Evolutionary conservation across 306 rosid genomes (phyloP).

Genomic region (Neltuma alba): DNA sequence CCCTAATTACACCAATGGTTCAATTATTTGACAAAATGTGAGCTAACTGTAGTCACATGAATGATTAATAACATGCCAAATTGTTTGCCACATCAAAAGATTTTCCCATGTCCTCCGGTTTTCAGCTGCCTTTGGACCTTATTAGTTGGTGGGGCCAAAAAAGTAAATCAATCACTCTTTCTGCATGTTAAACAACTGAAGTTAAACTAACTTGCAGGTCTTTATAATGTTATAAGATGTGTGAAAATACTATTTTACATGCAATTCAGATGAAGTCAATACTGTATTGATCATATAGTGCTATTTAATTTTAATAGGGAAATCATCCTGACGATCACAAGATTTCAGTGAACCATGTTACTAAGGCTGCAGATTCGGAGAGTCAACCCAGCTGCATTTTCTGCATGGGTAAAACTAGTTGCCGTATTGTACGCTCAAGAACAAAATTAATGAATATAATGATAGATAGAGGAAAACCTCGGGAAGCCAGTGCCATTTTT

Average conservation of each 20-base stretch:
- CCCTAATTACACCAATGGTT: not conserved
- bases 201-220: not conserved
- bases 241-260: slow-evolving; percentile 6
- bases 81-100: not conserved
- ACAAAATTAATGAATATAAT: slow-evolving; percentile 62
- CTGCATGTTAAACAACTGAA: not conserved
- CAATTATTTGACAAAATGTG: not conserved
- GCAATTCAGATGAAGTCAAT: slow-evolving; percentile 21
- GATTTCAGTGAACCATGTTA: slow-evolving; percentile 27
- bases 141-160: not conserved
- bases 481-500: slow-evolving; percentile 52
- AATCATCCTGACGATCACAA: slow-evolving; percentile 38
- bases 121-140: slow-evolving; percentile 2
- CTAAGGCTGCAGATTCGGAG: slow-evolving; percentile 36
- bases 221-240: not conserved
- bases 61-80: not conserved
- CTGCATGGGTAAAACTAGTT: slow-evolving; percentile 53
- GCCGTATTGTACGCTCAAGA: slow-evolving; percentile 52
- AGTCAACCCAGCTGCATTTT: slow-evolving; percentile 45
- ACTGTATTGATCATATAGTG: slow-evolving; percentile 19
- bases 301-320: slow-evolving; percentile 44
- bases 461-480: slow-evolving; percentile 60
- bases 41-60: slow-evolving; percentile 15
- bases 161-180: not conserved
- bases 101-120: not conserved